phyloP scores from a whole-genome alignment of 768 basidiomycete genomes.

The Boletus bicolor region DNA sequence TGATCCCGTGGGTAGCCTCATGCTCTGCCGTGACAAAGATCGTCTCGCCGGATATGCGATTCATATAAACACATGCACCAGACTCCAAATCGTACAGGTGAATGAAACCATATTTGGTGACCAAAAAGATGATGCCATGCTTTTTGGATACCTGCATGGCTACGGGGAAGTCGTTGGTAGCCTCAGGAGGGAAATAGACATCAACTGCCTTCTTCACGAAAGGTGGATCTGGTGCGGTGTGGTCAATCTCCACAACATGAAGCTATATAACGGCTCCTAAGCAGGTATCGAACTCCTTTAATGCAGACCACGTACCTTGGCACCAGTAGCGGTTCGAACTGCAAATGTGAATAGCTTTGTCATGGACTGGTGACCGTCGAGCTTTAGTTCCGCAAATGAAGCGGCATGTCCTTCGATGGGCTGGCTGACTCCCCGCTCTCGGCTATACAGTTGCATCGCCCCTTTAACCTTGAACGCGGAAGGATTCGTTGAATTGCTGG shows the following conservation, averaged over 20 bases:
- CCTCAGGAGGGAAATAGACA: slow-evolving; percentile 98
- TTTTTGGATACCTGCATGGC: slow-evolving; percentile 98
- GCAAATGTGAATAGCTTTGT: slow-evolving; percentile 96
- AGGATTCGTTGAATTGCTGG: slow-evolving; percentile 87
- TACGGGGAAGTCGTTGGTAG: slow-evolving; percentile 97
- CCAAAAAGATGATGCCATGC: slow-evolving; percentile 94
- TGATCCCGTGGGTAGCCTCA: slow-evolving; percentile 90
- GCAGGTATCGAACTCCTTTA: neutral
- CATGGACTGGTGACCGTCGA: slow-evolving; percentile 79
- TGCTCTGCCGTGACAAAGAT: slow-evolving; percentile 99
- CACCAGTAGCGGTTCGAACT: slow-evolving; percentile 93
- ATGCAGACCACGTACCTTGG: slow-evolving; percentile 65
- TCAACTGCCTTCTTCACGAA: slow-evolving; percentile 98
- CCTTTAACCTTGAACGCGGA: slow-evolving; percentile 99
- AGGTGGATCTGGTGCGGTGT: slow-evolving; percentile 85
- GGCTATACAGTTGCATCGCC: slow-evolving; percentile 94
- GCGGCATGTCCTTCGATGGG: slow-evolving; percentile 99
- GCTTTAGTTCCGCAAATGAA: slow-evolving; percentile 87
- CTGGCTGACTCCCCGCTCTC: slow-evolving; percentile 90
- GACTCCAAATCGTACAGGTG: slow-evolving; percentile 98
- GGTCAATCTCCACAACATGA: slow-evolving; percentile 98
- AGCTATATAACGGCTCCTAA: slow-evolving; percentile 51
- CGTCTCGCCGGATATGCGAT: slow-evolving; percentile 98
- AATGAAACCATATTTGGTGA: slow-evolving; percentile 99
- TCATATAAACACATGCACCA: slow-evolving; percentile 99